Evolutionary conservation across 805 yeast species (phyloP).

Genomic region (Hanseniaspora meyeri): DNA sequence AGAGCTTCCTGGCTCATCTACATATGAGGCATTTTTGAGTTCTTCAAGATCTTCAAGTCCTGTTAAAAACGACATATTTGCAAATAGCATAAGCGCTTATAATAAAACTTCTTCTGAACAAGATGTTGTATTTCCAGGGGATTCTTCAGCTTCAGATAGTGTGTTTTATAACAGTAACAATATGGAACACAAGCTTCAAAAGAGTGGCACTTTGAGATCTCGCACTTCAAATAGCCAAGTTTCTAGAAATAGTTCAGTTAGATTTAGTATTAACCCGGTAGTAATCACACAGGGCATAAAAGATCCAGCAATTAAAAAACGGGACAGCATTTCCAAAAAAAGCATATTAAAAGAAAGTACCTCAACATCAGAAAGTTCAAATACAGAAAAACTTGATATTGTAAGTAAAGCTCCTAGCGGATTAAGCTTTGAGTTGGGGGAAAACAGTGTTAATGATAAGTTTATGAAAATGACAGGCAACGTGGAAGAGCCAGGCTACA

Average conservation of each 20-base stretch:
- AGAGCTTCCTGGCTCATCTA: background rate
- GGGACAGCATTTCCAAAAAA: background rate
- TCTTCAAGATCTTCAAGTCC: background rate
- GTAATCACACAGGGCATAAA: background rate
- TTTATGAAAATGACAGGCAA: background rate
- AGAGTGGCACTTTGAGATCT: background rate
- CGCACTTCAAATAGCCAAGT: background rate
- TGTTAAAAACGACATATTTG: background rate
- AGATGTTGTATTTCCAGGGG: background rate
- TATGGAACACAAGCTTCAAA: background rate
- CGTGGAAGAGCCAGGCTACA: background rate
- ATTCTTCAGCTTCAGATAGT: background rate
- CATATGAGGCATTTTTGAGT: background rate
- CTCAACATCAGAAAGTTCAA: background rate
- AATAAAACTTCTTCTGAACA: background rate
- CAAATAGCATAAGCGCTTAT: background rate
- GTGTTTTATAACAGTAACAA: background rate
- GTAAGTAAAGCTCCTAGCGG: background rate
- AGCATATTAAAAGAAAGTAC: background rate
- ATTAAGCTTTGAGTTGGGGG: background rate
- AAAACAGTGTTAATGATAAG: background rate
- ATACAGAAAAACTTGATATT: background rate
- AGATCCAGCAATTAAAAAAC: background rate
- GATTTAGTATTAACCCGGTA: background rate
- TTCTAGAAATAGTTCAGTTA: constrained; percentile 5